phyloP scores from a whole-genome alignment of 345 rosid species.

The Dovyalis caffra region DNA sequence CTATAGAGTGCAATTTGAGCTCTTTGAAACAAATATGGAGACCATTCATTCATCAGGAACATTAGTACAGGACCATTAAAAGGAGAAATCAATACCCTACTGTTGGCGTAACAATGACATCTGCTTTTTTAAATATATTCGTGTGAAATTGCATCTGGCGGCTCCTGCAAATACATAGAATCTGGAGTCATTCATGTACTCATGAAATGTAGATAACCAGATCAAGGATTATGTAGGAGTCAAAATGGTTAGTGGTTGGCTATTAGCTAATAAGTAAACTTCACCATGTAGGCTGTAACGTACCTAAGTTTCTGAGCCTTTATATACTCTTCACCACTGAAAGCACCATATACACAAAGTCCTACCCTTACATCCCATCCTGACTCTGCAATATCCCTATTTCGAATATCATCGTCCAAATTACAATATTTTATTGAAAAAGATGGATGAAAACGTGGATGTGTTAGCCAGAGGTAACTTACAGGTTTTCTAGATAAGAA shows the following conservation, averaged over 20 bases:
- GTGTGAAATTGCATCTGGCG: slow-evolving; percentile 54
- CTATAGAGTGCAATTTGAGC: background rate
- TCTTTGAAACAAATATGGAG: background rate
- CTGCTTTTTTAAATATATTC: slow-evolving; percentile 48
- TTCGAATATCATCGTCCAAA: slow-evolving; percentile 15
- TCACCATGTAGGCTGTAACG: background rate
- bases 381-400: slow-evolving; percentile 43
- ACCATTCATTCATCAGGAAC: too few species aligned
- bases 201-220: background rate
- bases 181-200: background rate
- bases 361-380: slow-evolving; percentile 77
- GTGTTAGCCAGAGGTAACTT: slow-evolving; percentile 13
- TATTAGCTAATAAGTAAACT: background rate
- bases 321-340: slow-evolving; percentile 53
- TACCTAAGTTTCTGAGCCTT: slow-evolving; percentile 69
- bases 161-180: slow-evolving; percentile 43
- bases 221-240: background rate
- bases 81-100: slow-evolving; percentile 46
- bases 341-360: slow-evolving; percentile 53
- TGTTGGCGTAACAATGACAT: slow-evolving; percentile 68
- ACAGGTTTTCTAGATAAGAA: slow-evolving; percentile 49
- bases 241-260: background rate
- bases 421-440: background rate
- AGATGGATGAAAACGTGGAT: background rate
- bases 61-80: too few species aligned